These are phyloP conservation scores for Penicillium sp. DNA, from an alignment of 2,329 filamentous ascomycete species.

Conservation along the genomic window DNA sequence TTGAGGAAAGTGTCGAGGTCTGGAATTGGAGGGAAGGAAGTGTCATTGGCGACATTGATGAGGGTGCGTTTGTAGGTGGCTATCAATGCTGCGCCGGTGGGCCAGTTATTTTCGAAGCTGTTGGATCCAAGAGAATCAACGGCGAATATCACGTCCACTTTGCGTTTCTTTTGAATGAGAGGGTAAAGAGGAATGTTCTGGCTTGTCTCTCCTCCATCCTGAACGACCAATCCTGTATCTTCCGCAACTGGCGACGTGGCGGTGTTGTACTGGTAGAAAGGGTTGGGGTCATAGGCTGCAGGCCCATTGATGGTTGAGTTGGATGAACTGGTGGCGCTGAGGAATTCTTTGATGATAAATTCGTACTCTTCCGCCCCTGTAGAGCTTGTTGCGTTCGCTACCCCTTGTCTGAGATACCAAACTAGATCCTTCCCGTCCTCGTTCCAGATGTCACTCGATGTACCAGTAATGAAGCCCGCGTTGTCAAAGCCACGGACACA, in stretches of 20 bases:
- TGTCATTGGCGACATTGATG: constrained; percentile 63
- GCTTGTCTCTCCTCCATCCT: constrained; percentile 75
- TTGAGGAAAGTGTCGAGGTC: constrained; percentile 78
- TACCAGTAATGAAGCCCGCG: constrained; percentile 80
- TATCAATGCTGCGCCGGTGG: constrained; percentile 73
- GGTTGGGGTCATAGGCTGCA: constrained; percentile 72
- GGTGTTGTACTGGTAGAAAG: constrained; percentile 68
- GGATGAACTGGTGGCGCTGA: too few species aligned
- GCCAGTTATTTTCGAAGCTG: constrained; percentile 69
- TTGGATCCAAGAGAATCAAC: constrained; percentile 67
- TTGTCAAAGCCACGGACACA: constrained; percentile 84
- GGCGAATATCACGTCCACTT: constrained; percentile 78
- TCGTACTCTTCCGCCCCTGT: too few species aligned
- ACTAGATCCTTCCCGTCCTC: too few species aligned
- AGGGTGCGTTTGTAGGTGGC: constrained; percentile 71
- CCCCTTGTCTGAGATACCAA: too few species aligned
- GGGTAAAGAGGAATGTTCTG: constrained; percentile 81
- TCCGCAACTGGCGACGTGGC: constrained; percentile 59
- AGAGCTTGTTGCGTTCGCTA: too few species aligned
- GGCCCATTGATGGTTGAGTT: constrained; percentile 59
- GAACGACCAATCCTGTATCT: constrained; percentile 62
- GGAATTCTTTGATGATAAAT: too few species aligned
- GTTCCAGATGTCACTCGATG: constrained; percentile 48
- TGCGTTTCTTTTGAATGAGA: constrained; percentile 69
- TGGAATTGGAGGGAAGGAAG: constrained; percentile 69